Conservation (phyloP, 345 rosid species). For the Gossypium stocksii region DNA sequence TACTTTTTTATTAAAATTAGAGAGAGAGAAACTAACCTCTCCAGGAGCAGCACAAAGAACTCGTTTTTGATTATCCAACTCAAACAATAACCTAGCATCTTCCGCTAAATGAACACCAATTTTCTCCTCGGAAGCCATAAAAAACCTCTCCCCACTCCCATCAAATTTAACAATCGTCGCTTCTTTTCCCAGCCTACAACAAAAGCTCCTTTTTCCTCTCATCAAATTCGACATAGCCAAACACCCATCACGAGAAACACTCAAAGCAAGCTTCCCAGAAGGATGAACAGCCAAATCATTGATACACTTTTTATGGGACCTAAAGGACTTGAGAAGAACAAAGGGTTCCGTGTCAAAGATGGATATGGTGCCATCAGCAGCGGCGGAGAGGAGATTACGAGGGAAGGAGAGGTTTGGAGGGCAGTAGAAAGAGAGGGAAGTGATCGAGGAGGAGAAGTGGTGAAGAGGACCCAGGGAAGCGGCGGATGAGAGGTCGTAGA, state of each 20-base stretch:
- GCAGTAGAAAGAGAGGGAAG: conserved; percentile 74
- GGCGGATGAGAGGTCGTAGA: conserved; percentile 78
- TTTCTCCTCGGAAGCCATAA: conserved; percentile 58
- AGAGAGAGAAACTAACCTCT: conserved; percentile 40
- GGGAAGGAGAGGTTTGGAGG: conserved; percentile 74
- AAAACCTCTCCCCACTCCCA: conserved; percentile 56
- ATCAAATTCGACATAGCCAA: conserved; percentile 84
- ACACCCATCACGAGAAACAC: conserved; percentile 77
- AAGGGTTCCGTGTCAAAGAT: conserved; percentile 84
- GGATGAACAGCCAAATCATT: conserved; percentile 74
- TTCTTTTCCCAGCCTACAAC: conserved; percentile 65
- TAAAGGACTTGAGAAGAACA: conserved; percentile 64
- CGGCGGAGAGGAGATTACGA: conserved; percentile 76
- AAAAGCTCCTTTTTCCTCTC: conserved; percentile 81
- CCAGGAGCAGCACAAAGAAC: conserved; percentile 80
- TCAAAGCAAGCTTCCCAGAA: conserved; percentile 76
- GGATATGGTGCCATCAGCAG: conserved; percentile 80
- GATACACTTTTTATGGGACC: conserved; percentile 59
- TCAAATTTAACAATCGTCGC: conserved; percentile 62
- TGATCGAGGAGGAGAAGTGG: conserved; percentile 59
- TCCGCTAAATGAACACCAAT: conserved; percentile 76
- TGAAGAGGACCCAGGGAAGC: conserved; percentile 81
- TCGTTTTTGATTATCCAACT: conserved; percentile 56
- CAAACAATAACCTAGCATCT: conserved; percentile 69
- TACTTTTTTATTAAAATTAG: neutral